Conservation (phyloP, 2,329 filamentous ascomycete genomes). For the Scytalidium sp. region DNA sequence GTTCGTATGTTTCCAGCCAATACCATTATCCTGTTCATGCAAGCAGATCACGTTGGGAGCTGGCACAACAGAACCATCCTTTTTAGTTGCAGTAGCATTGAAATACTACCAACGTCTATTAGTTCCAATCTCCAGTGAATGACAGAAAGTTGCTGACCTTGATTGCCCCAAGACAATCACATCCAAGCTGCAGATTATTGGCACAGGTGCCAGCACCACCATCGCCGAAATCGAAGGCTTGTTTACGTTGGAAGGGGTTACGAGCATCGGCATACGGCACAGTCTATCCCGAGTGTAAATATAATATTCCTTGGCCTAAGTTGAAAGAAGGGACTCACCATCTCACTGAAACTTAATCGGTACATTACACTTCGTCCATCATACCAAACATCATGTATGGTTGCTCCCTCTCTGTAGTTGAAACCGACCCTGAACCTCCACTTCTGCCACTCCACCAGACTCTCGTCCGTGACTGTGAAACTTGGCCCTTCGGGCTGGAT, state of each 20-base stretch:
- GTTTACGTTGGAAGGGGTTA: slow-evolving; percentile 61
- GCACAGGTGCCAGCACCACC: slow-evolving; percentile 61
- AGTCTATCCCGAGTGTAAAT: slow-evolving; percentile 18
- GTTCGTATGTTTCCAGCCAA: slow-evolving; percentile 70
- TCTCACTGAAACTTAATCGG: slow-evolving; percentile 56
- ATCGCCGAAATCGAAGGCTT: slow-evolving; percentile 68
- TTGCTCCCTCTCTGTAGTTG: slow-evolving; percentile 58
- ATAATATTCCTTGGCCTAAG: background rate
- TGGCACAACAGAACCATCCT: slow-evolving; percentile 50
- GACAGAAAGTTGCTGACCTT: slow-evolving; percentile 31
- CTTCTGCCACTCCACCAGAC: slow-evolving; percentile 47
- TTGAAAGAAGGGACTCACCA: slow-evolving; percentile 33
- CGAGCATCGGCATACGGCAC: slow-evolving; percentile 63
- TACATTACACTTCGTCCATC: slow-evolving; percentile 58
- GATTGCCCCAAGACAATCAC: slow-evolving; percentile 66
- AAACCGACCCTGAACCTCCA: slow-evolving; percentile 63
- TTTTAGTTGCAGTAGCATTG: slow-evolving; percentile 48
- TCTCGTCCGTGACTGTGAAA: slow-evolving; percentile 48
- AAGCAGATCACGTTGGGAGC: slow-evolving; percentile 63
- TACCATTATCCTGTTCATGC: slow-evolving; percentile 68
- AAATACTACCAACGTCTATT: slow-evolving; percentile 43
- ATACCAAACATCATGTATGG: slow-evolving; percentile 59
- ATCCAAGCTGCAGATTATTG: slow-evolving; percentile 65
- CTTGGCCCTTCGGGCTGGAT: slow-evolving; percentile 60
- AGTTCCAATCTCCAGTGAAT: slow-evolving; percentile 9